Conservation (phyloP, 176 grass and related monocot genomes). For the Carex parvula region DNA sequence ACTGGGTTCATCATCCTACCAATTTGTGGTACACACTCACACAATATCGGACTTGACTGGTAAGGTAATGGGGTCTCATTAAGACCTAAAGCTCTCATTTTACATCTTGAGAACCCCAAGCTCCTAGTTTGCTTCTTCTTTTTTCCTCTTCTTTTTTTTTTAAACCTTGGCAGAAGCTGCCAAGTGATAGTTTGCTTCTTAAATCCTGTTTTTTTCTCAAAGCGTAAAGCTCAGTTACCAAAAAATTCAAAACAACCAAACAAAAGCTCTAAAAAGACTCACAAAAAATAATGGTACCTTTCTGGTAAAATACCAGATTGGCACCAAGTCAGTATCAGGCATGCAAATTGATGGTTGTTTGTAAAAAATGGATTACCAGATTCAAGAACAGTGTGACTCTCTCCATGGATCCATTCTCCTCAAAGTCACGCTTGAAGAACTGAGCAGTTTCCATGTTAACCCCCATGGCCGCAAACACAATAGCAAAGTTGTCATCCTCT, state of each 20-base stretch:
- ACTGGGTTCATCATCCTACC: neutral
- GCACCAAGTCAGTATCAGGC: neutral
- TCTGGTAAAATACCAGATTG: neutral
- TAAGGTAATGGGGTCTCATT: neutral
- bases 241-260: neutral
- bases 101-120: neutral
- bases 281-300: neutral
- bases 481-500: slow-evolving; percentile 89
- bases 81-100: neutral
- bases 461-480: slow-evolving; percentile 97
- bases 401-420: slow-evolving; percentile 98
- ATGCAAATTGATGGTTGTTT: neutral
- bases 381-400: slow-evolving; percentile 89
- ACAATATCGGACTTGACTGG: neutral
- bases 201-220: neutral
- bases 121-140: neutral
- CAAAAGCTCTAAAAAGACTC: neutral
- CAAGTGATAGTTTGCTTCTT: neutral
- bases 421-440: slow-evolving; percentile 95
- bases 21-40: neutral
- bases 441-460: slow-evolving; percentile 96
- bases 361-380: slow-evolving; percentile 49
- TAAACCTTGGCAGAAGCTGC: too few species aligned
- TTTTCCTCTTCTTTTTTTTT: too few species aligned
- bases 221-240: neutral